Percentiles rank a stretch among this genome's conserved stretches.
These are phyloP conservation scores for Aegilops umbellulata DNA, from an alignment of 176 grass and related monocot species.

Conservation along the genomic window DNA sequence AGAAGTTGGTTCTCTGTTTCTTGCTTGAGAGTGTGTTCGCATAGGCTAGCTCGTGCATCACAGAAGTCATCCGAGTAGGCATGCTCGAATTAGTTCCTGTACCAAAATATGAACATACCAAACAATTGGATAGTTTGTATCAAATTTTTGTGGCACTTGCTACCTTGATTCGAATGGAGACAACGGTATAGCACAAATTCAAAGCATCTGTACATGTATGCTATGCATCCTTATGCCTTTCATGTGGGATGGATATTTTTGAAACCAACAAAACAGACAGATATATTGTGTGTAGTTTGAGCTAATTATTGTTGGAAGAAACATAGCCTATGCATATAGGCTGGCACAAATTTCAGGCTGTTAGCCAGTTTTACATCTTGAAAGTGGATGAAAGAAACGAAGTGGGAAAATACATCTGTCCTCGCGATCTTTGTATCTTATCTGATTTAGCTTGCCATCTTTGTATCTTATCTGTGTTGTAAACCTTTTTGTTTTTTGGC, in stretches of 20 bases:
- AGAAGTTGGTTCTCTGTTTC: not conserved
- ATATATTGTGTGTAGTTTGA: not conserved
- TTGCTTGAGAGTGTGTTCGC: not conserved
- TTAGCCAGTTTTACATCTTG: not conserved
- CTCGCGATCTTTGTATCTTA: too few relatives aligned
- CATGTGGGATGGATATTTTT: not conserved
- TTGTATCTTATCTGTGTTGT: too few relatives aligned
- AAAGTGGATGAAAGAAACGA: not conserved
- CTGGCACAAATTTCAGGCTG: not conserved
- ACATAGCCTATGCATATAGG: not conserved
- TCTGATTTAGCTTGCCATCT: too few relatives aligned
- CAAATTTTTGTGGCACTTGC: not conserved
- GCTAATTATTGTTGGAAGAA: not conserved
- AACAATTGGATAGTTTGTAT: constrained; percentile 1
- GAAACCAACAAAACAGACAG: not conserved
- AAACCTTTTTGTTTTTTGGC: too few relatives aligned
- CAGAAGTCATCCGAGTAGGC: not conserved
- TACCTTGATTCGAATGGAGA: not conserved
- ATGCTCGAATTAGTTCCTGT: not conserved
- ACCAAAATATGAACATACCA: not conserved
- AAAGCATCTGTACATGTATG: constrained; percentile 16
- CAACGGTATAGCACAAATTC: not conserved
- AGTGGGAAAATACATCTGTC: not conserved
- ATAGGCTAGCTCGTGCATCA: not conserved
- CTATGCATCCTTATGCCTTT: not conserved